phyloP scores from a whole-genome alignment of 2,329 filamentous ascomycete species.

The Colletotrichum spinosum region DNA sequence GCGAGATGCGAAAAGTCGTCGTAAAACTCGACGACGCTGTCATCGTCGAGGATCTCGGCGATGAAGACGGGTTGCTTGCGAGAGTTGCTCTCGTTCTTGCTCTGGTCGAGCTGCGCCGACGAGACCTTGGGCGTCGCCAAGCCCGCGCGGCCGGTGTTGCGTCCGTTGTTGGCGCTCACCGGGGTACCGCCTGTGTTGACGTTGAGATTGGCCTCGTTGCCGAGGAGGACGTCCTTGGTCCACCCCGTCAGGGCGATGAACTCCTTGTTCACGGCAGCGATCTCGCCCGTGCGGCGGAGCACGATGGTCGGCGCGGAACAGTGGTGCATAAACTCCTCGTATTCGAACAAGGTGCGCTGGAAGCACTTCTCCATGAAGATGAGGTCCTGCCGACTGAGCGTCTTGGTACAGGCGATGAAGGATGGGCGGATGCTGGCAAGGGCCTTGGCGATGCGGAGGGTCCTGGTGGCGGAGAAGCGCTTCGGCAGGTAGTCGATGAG shows the following conservation, averaged over 20 bases:
- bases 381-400: slow-evolving; percentile 87
- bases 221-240: slow-evolving; percentile 89
- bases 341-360: slow-evolving; percentile 91
- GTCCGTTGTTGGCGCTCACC: slow-evolving; percentile 56
- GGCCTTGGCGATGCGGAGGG: slow-evolving; percentile 85
- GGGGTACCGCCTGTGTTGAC: slow-evolving; percentile 76
- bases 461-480: slow-evolving; percentile 82
- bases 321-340: slow-evolving; percentile 91
- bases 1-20: slow-evolving; percentile 94
- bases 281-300: slow-evolving; percentile 90
- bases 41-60: slow-evolving; percentile 92
- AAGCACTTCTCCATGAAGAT: slow-evolving; percentile 99
- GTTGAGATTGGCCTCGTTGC: slow-evolving; percentile 88
- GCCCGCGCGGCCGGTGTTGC: slow-evolving; percentile 55
- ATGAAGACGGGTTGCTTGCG: slow-evolving; percentile 85
- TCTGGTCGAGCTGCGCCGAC: slow-evolving; percentile 54
- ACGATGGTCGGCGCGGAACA: slow-evolving; percentile 93
- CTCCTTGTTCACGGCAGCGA: slow-evolving; percentile 96
- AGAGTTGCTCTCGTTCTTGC: slow-evolving; percentile 53
- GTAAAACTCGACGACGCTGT: slow-evolving; percentile 93
- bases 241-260: slow-evolving; percentile 96
- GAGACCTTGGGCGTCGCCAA: slow-evolving; percentile 65
- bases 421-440: slow-evolving; percentile 91
- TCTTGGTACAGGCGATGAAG: slow-evolving; percentile 91
- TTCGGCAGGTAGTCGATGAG: slow-evolving; percentile 83